Percentiles rank a stretch among this genome's conserved stretches.
These are phyloP conservation scores for Salicornia ramosissima DNA, from an alignment of 148 eudicot genomes.

Conservation along the genomic window DNA sequence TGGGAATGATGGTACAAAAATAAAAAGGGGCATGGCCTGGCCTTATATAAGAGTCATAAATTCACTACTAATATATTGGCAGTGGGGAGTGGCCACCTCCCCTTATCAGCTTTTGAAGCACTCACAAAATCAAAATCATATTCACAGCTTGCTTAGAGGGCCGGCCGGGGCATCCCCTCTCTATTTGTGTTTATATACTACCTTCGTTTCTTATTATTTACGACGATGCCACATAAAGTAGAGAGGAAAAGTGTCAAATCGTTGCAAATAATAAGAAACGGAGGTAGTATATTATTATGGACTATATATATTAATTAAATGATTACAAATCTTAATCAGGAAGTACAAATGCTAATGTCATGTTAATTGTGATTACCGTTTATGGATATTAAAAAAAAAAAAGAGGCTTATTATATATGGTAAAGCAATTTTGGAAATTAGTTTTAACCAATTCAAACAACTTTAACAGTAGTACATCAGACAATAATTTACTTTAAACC, in stretches of 20 bases:
- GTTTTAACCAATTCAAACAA: constrained; percentile 2
- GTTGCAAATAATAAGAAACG: too few species aligned
- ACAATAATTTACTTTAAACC: constrained; percentile 9
- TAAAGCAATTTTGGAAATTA: too few species aligned
- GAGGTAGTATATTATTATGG: too few species aligned
- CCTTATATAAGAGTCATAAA: too few species aligned
- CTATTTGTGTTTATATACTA: neutral
- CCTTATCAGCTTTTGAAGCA: constrained; percentile 20
- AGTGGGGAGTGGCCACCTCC: too few species aligned
- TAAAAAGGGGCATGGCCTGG: constrained; percentile 15
- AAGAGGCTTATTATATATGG: neutral
- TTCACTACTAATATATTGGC: neutral
- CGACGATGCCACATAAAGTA: too few species aligned
- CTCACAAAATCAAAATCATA: constrained; percentile 21
- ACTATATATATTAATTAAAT: too few species aligned
- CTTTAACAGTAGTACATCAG: constrained; percentile 9
- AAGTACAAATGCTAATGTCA: constrained; percentile 10
- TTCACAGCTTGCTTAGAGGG: neutral
- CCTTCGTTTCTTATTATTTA: too few species aligned
- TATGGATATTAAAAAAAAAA: constrained; percentile 1
- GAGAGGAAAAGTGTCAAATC: too few species aligned
- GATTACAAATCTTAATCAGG: neutral
- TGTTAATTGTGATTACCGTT: neutral
- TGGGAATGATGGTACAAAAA: neutral
- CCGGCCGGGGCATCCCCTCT: neutral